These are phyloP conservation scores for Plenodomus biglobosus DNA, from an alignment of 2,329 filamentous ascomycete genomes.

Conservation along the genomic window DNA sequence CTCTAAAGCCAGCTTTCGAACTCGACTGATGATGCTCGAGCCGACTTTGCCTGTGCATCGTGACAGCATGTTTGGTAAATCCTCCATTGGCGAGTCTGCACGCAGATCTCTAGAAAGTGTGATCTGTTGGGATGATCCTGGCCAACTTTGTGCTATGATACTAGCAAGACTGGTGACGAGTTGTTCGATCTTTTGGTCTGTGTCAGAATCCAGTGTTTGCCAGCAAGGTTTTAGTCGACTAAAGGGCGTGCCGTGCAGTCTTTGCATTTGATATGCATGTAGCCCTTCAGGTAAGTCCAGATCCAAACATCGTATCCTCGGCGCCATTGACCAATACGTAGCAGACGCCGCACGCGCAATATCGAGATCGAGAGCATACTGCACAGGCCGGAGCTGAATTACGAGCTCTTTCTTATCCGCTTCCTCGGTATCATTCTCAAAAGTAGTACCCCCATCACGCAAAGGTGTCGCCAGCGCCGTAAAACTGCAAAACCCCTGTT, in stretches of 20 bases:
- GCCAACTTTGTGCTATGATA: slow-evolving; percentile 32
- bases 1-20: slow-evolving; percentile 23
- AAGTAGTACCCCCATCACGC: too few relatives aligned
- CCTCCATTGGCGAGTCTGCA: slow-evolving; percentile 24
- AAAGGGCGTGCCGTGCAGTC: slow-evolving; percentile 28
- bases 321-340: slow-evolving; percentile 28
- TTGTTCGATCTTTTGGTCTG: slow-evolving; percentile 15
- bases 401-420: slow-evolving; percentile 6
- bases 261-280: slow-evolving; percentile 29
- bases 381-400: slow-evolving; percentile 32
- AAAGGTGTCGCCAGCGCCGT: slow-evolving; percentile 8
- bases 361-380: slow-evolving; percentile 25
- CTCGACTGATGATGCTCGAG: slow-evolving; percentile 25
- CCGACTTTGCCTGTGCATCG: slow-evolving; percentile 36
- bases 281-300: slow-evolving; percentile 14
- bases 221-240: slow-evolving; percentile 13
- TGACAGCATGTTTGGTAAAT: slow-evolving; percentile 10
- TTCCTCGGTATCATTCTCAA: too few relatives aligned
- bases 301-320: slow-evolving; percentile 13
- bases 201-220: neutral
- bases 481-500: slow-evolving; percentile 16
- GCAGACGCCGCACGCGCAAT: slow-evolving; percentile 20
- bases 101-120: slow-evolving; percentile 4
- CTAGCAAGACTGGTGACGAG: slow-evolving; percentile 34
- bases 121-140: neutral